These are phyloP conservation scores for Aaosphaeria pasadenensis DNA, from an alignment of 2,329 filamentous ascomycete genomes.

Conservation along the genomic window DNA sequence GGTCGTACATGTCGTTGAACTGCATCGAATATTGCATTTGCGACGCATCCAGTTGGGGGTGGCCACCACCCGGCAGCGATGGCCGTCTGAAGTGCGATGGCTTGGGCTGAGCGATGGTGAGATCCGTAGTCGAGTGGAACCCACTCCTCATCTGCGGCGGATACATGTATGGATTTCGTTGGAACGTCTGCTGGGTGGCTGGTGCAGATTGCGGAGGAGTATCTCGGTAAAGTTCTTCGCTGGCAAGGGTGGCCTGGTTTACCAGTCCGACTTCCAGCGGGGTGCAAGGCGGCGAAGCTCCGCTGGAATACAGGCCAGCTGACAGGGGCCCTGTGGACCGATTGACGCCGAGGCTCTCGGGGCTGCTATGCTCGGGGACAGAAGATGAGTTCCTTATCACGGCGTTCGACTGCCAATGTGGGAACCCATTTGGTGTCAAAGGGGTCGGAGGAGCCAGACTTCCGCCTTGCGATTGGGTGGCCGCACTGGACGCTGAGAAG, in stretches of 20 bases:
- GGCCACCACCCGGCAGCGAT: slow-evolving; percentile 31
- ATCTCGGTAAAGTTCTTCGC: slow-evolving; percentile 40
- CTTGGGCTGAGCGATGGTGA: slow-evolving; percentile 33
- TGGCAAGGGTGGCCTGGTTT: slow-evolving; percentile 26
- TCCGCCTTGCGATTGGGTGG: slow-evolving; percentile 32
- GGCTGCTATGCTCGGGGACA: slow-evolving; percentile 39
- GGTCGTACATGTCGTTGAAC: slow-evolving; percentile 22
- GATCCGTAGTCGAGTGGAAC: slow-evolving; percentile 33
- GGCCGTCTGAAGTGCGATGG: slow-evolving; percentile 35
- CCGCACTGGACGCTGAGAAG: slow-evolving; percentile 34
- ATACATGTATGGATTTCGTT: slow-evolving; percentile 34
- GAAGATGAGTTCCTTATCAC: slow-evolving; percentile 24
- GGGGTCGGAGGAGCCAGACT: slow-evolving; percentile 49
- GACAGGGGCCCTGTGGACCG: slow-evolving; percentile 38
- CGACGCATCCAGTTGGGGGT: slow-evolving; percentile 18
- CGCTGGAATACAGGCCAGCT: slow-evolving; percentile 27
- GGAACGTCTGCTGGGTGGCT: slow-evolving; percentile 47
- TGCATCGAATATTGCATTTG: slow-evolving; percentile 21
- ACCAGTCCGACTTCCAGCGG: slow-evolving; percentile 34
- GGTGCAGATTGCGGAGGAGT: slow-evolving; percentile 52
- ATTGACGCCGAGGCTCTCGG: slow-evolving; percentile 32
- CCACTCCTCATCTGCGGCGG: slow-evolving; percentile 28
- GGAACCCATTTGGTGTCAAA: slow-evolving; percentile 43
- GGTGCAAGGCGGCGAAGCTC: slow-evolving; percentile 47
- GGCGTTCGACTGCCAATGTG: slow-evolving; percentile 41